Evolutionary conservation across 2,329 filamentous ascomycete species (phyloP), one percentile per base, ranked within the genome.

Genomic region (Tolypocladium pustulatum): DNA sequence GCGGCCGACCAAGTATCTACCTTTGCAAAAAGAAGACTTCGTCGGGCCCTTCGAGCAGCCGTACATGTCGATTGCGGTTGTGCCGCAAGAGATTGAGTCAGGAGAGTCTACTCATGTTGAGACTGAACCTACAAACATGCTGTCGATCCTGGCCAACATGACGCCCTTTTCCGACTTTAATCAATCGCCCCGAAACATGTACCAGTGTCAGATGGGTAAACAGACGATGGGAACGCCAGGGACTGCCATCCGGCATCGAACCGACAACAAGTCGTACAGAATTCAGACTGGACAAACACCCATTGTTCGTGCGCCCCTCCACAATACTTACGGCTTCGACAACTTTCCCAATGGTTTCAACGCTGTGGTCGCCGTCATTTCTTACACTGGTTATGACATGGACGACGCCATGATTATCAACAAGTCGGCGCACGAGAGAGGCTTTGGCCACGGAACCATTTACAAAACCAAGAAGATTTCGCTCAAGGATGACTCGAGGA

Each of bases 331-430:
- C 69, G 94, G 93, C 25, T 86, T 97, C 61, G 94, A 99, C 76
- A 97, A 97, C 74, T 99, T 97, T 73, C 94, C 94, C 58, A 97
- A 97, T 71, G 94, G 94, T 34, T 92, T 86, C 68, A 99, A 99
- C 68, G 91, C 91, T 10, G 86, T 97, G 43, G 94, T 99, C 60
- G 94, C 94, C 60, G 95, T 99, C 72, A 96, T 99, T 63, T 97
- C 93, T 0, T 99, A 99, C 73, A 97, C 93, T 2, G 94, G 93
- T 56, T 99, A 97, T 76, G 94, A 99, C 81, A 99, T 99, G 94
- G 94, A 99, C 80, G 94, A 99, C 76, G 94, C 94, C 71, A 97
- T 97, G 93, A 97, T 99, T 70, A 81, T 99, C 71, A 97, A 97
- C 80, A 97, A 97, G 73, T 96, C 91, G 25, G 87, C 93, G 3